phyloP scores from a whole-genome alignment of 179 eudicot genomes.

The Amaranthus tricolor region DNA sequence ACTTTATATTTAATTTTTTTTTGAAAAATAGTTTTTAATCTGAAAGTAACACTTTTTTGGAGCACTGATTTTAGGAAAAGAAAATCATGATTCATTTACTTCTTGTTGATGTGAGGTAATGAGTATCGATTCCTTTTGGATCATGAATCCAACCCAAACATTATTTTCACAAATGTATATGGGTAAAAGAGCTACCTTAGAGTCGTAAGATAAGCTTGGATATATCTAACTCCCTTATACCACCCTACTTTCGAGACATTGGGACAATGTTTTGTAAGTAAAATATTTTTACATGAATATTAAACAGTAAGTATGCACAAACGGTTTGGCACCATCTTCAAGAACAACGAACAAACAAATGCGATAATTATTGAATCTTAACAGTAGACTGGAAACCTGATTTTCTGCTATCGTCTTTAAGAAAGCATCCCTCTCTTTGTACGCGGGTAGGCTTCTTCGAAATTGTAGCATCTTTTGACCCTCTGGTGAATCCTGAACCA shows the following conservation, averaged over 20 bases:
- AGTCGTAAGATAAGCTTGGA: not conserved
- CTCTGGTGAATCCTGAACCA: constrained; percentile 68
- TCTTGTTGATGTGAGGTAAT: not conserved
- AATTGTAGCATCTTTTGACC: constrained; percentile 89
- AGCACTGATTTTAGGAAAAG: too few relatives aligned
- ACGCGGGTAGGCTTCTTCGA: constrained; percentile 79
- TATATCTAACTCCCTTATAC: not conserved
- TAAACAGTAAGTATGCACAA: not conserved
- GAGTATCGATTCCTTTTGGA: not conserved
- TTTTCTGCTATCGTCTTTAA: constrained; percentile 58
- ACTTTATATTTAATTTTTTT: too few relatives aligned
- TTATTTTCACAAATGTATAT: not conserved
- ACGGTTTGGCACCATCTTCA: not conserved
- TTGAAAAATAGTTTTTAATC: too few relatives aligned
- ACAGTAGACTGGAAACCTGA: constrained; percentile 51
- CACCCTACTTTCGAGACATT: not conserved
- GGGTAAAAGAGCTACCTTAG: not conserved
- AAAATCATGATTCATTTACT: not conserved
- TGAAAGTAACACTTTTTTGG: too few relatives aligned
- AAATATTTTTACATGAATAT: not conserved
- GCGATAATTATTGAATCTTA: constrained; percentile 9
- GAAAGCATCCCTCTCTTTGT: constrained; percentile 75
- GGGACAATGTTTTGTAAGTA: not conserved
- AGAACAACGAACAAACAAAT: constrained; percentile 2
- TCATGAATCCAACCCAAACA: not conserved